phyloP scores from a whole-genome alignment of 352 stramenopile species.

The Globisporangium megalacanthum region DNA sequence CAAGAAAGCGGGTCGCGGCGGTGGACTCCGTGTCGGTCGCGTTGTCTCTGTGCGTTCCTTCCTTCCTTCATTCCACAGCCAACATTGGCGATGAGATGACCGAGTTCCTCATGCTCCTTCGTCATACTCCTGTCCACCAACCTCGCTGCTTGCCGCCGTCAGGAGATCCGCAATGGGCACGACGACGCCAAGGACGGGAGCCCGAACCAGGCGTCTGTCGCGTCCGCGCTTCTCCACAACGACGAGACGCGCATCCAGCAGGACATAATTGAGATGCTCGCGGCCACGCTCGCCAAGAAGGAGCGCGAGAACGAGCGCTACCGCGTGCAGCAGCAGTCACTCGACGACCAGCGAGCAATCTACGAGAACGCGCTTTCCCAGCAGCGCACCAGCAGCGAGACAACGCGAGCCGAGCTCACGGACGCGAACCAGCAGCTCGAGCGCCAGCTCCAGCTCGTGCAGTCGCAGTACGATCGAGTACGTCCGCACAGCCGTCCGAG shows the following conservation, averaged over 20 bases:
- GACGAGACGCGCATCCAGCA: slow-evolving; percentile 53
- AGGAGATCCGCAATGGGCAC: slow-evolving; percentile 28
- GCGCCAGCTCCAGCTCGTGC: slow-evolving; percentile 29
- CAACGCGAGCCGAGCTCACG: slow-evolving; percentile 16
- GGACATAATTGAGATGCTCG: slow-evolving; percentile 62
- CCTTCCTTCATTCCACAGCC: background rate
- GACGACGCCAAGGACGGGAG: slow-evolving; percentile 9
- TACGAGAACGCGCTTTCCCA: slow-evolving; percentile 23
- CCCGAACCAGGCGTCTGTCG: slow-evolving; percentile 15
- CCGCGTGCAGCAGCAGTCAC: slow-evolving; percentile 25
- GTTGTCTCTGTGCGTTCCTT: slow-evolving; percentile 37
- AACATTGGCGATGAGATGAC: background rate
- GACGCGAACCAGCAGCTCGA: slow-evolving; percentile 33
- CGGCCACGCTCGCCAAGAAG: slow-evolving; percentile 49
- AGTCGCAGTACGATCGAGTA: slow-evolving; percentile 37
- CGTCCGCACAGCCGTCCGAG: background rate
- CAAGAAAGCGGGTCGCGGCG: slow-evolving; percentile 16
- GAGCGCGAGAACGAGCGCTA: slow-evolving; percentile 55
- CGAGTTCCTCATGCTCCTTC: background rate
- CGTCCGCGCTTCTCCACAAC: slow-evolving; percentile 32
- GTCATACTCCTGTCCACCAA: background rate
- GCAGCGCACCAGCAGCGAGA: slow-evolving; percentile 20
- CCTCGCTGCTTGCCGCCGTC: background rate
- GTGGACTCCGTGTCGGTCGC: slow-evolving; percentile 42
- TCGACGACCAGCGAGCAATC: slow-evolving; percentile 13